Evolutionary conservation across 2,329 filamentous ascomycete genomes (phyloP).

Genomic region (Simplicillium aogashimaense): DNA sequence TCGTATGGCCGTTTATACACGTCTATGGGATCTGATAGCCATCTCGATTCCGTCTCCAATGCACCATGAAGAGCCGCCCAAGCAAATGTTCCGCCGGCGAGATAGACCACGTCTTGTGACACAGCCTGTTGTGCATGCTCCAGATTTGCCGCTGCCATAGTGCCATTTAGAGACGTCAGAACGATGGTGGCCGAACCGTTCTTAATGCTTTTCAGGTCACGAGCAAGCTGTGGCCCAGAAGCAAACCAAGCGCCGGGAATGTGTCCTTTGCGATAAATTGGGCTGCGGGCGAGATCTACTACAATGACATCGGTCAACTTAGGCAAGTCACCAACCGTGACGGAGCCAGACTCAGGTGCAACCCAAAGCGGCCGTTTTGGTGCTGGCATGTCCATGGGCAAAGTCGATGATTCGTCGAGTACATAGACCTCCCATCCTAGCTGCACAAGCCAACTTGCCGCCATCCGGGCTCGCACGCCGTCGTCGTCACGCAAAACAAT

Average conservation of each 20-base stretch:
- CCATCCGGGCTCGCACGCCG: constrained; percentile 18
- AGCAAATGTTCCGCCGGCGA: constrained; percentile 15
- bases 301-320: too few relatives aligned
- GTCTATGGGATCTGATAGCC: constrained; percentile 19
- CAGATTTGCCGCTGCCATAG: too few relatives aligned
- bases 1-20: constrained; percentile 21
- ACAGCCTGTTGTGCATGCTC: too few relatives aligned
- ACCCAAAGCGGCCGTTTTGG: too few relatives aligned
- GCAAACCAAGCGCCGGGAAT: constrained; percentile 18
- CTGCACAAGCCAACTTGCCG: constrained; percentile 18
- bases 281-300: constrained; percentile 16
- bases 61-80: constrained; percentile 12
- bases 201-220: constrained; percentile 11
- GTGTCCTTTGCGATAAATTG: constrained; percentile 17
- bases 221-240: constrained; percentile 18
- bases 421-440: constrained; percentile 20
- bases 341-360: too few relatives aligned
- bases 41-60: constrained; percentile 15
- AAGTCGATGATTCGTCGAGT: constrained; percentile 8
- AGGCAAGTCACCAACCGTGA: too few relatives aligned
- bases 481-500: constrained; percentile 18
- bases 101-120: constrained; percentile 10
- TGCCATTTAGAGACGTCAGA: too few relatives aligned
- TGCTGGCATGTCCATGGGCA: constrained; percentile 8
- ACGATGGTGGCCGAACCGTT: not conserved